A percentile compares a stretch with the other conserved stretches of the same genome.
Evolutionary conservation across 2,329 filamentous ascomycete species (phyloP).

Genomic region (Bimuria novae-zelandiae): DNA sequence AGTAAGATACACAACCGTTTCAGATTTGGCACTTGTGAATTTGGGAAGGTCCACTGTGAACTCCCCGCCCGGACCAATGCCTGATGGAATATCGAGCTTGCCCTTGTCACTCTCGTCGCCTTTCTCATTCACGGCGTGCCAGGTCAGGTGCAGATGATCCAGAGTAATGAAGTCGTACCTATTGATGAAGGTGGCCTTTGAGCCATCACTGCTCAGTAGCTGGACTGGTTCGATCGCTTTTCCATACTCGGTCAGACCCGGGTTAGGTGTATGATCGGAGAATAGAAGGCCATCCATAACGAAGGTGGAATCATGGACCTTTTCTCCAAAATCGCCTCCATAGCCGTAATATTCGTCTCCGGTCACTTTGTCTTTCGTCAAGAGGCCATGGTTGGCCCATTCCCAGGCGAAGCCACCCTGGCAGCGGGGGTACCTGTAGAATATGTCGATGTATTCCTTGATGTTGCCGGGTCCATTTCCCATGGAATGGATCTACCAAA

Average conservation of each 20-base stretch:
- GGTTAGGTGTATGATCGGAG: slow-evolving; percentile 48
- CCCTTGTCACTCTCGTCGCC: slow-evolving; percentile 1
- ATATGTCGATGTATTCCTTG: slow-evolving; percentile 69
- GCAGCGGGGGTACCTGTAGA: slow-evolving; percentile 63
- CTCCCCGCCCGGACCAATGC: slow-evolving; percentile 29
- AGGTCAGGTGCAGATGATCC: slow-evolving; percentile 38
- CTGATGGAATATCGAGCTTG: slow-evolving; percentile 29
- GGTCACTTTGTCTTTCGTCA: slow-evolving; percentile 46
- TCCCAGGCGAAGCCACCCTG: slow-evolving; percentile 64
- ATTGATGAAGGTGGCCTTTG: slow-evolving; percentile 38
- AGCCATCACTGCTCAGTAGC: slow-evolving; percentile 26
- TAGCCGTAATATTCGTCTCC: slow-evolving; percentile 49
- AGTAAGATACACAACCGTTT: slow-evolving; percentile 27
- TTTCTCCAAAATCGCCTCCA: slow-evolving; percentile 51
- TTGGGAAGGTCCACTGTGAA: slow-evolving; percentile 33
- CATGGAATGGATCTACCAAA: slow-evolving; percentile 62
- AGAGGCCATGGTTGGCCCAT: slow-evolving; percentile 52
- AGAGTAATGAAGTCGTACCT: slow-evolving; percentile 45
- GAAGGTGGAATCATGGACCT: slow-evolving; percentile 50
- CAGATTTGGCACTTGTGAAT: slow-evolving; percentile 14
- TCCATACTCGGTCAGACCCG: slow-evolving; percentile 50
- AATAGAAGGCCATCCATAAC: slow-evolving; percentile 52
- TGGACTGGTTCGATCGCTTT: slow-evolving; percentile 52
- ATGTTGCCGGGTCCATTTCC: slow-evolving; percentile 74
- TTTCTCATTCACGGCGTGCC: slow-evolving; percentile 11